Evolutionary conservation across 2,329 filamentous ascomycete genomes (phyloP).

Genomic region (Colletotrichum endophyticum): DNA sequence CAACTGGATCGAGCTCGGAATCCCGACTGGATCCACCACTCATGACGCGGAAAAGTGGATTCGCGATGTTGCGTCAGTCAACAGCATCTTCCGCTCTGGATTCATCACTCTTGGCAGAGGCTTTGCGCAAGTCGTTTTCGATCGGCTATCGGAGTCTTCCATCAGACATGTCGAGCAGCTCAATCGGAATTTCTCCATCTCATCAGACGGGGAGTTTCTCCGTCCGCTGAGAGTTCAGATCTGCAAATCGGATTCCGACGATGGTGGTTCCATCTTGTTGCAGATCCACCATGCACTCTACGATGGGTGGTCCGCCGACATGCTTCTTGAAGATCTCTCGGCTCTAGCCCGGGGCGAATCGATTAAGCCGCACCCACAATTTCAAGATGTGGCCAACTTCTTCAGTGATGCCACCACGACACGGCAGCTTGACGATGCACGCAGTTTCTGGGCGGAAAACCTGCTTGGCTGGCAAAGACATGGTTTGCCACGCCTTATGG

Average conservation of each 20-base stretch:
- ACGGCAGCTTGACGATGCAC: slow-evolving; percentile 43
- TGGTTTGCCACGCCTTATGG: slow-evolving; percentile 53
- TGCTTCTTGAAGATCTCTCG: slow-evolving; percentile 72
- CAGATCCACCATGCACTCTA: slow-evolving; percentile 85
- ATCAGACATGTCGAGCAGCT: slow-evolving; percentile 45
- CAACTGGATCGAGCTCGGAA: slow-evolving; percentile 75
- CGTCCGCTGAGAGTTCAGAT: slow-evolving; percentile 69
- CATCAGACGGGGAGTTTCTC: slow-evolving; percentile 42
- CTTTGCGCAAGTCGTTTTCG: slow-evolving; percentile 71
- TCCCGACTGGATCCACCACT: slow-evolving; percentile 40
- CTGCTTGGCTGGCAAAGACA: slow-evolving; percentile 61
- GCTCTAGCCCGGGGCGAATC: slow-evolving; percentile 42
- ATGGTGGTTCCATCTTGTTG: slow-evolving; percentile 44
- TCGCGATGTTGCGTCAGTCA: slow-evolving; percentile 50
- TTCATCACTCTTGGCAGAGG: slow-evolving; percentile 63
- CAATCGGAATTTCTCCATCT: slow-evolving; percentile 42
- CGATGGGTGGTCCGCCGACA: slow-evolving; percentile 91
- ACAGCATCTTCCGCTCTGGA: slow-evolving; percentile 75
- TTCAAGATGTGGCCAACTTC: slow-evolving; percentile 61
- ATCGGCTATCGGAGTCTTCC: slow-evolving; percentile 44
- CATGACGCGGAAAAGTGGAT: slow-evolving; percentile 55
- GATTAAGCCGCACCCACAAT: slow-evolving; percentile 57
- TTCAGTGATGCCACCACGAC: slow-evolving; percentile 36
- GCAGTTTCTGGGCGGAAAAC: slow-evolving; percentile 73
- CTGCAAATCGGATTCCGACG: slow-evolving; percentile 12